These are phyloP conservation scores for Blastobotrys persicus DNA, from an alignment of 1,139 yeast genomes.

Conservation along the genomic window DNA sequence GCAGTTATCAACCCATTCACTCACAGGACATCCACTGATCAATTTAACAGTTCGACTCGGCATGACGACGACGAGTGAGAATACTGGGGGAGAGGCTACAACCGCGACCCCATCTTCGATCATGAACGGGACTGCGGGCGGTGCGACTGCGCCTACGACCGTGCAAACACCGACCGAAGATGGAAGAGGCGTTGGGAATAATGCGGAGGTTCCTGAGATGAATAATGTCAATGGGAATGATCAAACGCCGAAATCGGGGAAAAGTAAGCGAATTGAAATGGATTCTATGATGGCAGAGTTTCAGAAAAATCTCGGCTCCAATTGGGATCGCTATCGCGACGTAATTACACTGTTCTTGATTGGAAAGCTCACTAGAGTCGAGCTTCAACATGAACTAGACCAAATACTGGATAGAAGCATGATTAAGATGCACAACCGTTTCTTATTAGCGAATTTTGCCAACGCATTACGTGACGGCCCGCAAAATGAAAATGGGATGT, in stretches of 20 bases:
- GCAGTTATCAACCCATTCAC: neutral
- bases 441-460: conserved; percentile 76
- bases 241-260: conserved; percentile 8
- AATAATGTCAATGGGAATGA: conserved; percentile 4
- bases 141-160: neutral
- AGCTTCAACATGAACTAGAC: conserved; percentile 56
- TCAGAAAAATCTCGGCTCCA: conserved; percentile 64
- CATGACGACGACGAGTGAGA: neutral
- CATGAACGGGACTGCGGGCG: conserved; percentile 11
- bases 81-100: neutral
- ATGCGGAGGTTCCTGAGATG: neutral
- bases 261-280: conserved; percentile 56
- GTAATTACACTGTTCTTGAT: conserved; percentile 67
- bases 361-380: conserved; percentile 65
- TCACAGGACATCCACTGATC: neutral
- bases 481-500: conserved; percentile 50
- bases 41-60: neutral
- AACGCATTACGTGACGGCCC: conserved; percentile 75
- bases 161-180: neutral
- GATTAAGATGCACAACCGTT: conserved; percentile 69
- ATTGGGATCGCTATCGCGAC: conserved; percentile 87
- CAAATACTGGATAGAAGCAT: conserved; percentile 55
- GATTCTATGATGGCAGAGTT: conserved; percentile 71
- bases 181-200: neutral
- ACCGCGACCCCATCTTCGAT: conserved; percentile 15